These are phyloP conservation scores for Macadamia integrifolia DNA, from an alignment of 164 flowering plant species.

Conservation along the genomic window DNA sequence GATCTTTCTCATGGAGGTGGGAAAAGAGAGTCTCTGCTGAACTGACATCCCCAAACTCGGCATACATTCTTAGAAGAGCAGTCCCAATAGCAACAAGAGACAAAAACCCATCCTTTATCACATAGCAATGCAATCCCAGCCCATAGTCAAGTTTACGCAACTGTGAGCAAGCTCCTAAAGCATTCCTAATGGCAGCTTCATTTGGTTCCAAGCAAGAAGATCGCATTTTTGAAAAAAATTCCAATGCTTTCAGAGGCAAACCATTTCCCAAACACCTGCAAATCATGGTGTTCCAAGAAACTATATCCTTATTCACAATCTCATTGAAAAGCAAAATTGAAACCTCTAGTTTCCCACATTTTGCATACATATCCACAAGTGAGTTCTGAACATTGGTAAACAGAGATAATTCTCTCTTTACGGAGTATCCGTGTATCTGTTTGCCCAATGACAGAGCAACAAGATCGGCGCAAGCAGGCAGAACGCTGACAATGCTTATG, in stretches of 20 bases:
- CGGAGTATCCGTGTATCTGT: constrained; percentile 47
- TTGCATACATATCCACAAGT: constrained; percentile 49
- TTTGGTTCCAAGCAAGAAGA: constrained; percentile 21
- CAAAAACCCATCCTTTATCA: constrained; percentile 37
- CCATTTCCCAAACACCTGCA: constrained; percentile 38
- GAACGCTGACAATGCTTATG: constrained; percentile 39
- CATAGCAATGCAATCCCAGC: constrained; percentile 28
- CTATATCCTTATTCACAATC: constrained; percentile 31
- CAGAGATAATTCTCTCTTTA: constrained; percentile 23
- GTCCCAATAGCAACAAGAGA: constrained; percentile 36
- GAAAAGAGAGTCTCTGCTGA: constrained; percentile 32
- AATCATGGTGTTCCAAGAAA: constrained; percentile 59
- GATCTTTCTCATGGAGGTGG: constrained; percentile 36
- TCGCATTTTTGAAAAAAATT: constrained; percentile 25
- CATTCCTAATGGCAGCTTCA: constrained; percentile 28
- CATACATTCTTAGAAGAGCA: constrained; percentile 45
- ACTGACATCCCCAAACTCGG: constrained; percentile 34
- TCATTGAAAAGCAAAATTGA: constrained; percentile 33
- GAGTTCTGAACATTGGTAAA: constrained; percentile 43
- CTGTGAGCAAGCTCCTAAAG: constrained; percentile 23
- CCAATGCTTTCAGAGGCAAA: constrained; percentile 27
- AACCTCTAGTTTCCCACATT: constrained; percentile 31
- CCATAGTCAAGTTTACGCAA: constrained; percentile 29
- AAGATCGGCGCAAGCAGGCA: constrained; percentile 51
- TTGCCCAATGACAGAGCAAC: constrained; percentile 37